Evolutionary conservation across 2,329 filamentous ascomycete genomes (phyloP).

Genomic region (Pleochaeta shiraiana): DNA sequence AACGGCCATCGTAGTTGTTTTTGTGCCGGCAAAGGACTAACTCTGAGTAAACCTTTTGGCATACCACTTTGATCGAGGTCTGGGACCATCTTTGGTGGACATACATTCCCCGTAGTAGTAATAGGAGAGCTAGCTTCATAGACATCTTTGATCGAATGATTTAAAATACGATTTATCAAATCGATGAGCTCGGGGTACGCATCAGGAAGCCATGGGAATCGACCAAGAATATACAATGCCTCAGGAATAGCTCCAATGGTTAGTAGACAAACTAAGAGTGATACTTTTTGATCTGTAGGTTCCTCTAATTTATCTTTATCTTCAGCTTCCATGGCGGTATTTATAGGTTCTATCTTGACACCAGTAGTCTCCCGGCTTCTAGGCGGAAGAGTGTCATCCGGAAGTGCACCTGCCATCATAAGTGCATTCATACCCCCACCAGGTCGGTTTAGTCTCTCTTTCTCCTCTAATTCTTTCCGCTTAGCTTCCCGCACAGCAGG

Average conservation of each 20-base stretch:
- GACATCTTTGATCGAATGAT: constrained; percentile 62
- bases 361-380: constrained; percentile 27
- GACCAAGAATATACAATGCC: constrained; percentile 74
- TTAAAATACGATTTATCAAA: constrained; percentile 64
- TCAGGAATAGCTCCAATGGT: constrained; percentile 87
- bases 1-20: constrained; percentile 66
- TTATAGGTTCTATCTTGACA: constrained; percentile 26
- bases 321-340: constrained; percentile 24
- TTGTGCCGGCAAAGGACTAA: constrained; percentile 35
- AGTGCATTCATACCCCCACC: constrained; percentile 65
- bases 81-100: constrained; percentile 25
- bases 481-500: constrained; percentile 45
- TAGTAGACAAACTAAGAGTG: constrained; percentile 63
- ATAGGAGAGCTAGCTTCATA: constrained; percentile 24
- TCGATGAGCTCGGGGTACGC: constrained; percentile 62
- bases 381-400: constrained; percentile 49
- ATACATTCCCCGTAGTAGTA: constrained; percentile 21
- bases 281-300: constrained; percentile 70
- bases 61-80: constrained; percentile 43
- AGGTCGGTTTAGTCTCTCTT: constrained; percentile 46
- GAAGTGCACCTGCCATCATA: constrained; percentile 64
- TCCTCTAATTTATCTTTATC: constrained; percentile 37
- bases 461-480: constrained; percentile 54
- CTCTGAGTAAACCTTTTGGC: constrained; percentile 45
- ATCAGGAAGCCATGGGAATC: constrained; percentile 82